Evolutionary conservation across 2,329 filamentous ascomycete genomes (phyloP).

Genomic region (Onygenales sp.): DNA sequence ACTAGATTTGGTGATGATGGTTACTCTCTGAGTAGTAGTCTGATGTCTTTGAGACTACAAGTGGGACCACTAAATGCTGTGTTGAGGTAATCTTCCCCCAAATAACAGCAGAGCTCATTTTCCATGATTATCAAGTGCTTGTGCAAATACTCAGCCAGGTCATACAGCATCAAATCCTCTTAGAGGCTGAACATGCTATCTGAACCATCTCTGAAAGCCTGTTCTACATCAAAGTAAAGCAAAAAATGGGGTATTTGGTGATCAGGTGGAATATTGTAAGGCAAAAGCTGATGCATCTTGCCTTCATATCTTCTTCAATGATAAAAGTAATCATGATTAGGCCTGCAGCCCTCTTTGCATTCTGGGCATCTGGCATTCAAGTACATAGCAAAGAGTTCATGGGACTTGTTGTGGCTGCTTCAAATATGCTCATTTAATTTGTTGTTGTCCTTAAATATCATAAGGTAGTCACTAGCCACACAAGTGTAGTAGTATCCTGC

Average conservation of each 20-base stretch:
- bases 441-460: not conserved
- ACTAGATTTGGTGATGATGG: not conserved
- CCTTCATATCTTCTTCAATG: not conserved
- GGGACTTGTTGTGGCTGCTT: not conserved
- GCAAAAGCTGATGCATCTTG: constrained; percentile 1
- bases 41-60: not conserved
- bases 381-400: constrained; percentile 1
- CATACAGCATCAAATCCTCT: not conserved
- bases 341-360: not conserved
- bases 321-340: not conserved
- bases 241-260: not conserved
- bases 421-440: not conserved
- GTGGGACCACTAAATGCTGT: not conserved
- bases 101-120: not conserved
- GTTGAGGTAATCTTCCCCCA: not conserved
- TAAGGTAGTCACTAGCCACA: not conserved
- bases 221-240: constrained; percentile 1
- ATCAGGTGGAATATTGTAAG: not conserved
- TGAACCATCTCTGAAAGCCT: not conserved
- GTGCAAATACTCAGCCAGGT: not conserved
- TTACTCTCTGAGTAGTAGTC: not conserved
- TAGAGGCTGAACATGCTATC: not conserved
- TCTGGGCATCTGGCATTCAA: not conserved
- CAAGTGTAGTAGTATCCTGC: constrained; percentile 2
- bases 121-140: constrained; percentile 1